Percentiles rank a stretch among this genome's conserved stretches.
phyloP scores from a whole-genome alignment of 345 rosid genomes.

The Erodium maritimum region DNA sequence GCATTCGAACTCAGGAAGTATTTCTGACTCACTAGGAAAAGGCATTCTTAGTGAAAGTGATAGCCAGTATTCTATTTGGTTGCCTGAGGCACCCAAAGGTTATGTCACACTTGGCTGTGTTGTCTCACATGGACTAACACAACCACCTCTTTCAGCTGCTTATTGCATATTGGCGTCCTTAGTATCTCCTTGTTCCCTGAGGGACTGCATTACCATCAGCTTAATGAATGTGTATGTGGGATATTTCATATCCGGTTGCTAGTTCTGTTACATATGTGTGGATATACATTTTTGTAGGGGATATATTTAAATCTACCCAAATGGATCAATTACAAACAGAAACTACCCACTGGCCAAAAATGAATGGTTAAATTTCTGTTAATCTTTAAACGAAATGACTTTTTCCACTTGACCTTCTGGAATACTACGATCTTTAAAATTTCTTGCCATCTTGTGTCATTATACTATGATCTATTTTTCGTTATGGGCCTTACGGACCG shows the following conservation, averaged over 20 bases:
- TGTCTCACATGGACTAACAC: constrained; percentile 54
- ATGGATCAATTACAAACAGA: too few relatives aligned
- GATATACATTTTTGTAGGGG: background rate
- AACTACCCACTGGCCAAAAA: too few relatives aligned
- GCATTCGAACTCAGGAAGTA: constrained; percentile 22
- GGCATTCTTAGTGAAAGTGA: constrained; percentile 18
- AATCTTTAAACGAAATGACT: too few relatives aligned
- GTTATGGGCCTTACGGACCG: too few relatives aligned
- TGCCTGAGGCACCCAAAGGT: constrained; percentile 86
- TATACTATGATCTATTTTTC: too few relatives aligned
- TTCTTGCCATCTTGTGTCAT: too few relatives aligned
- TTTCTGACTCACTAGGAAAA: constrained; percentile 11
- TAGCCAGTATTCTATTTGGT: constrained; percentile 62
- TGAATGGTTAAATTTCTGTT: too few relatives aligned
- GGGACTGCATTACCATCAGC: constrained; percentile 72
- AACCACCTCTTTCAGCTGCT: constrained; percentile 55
- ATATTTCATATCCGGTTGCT: background rate
- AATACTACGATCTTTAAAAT: too few relatives aligned
- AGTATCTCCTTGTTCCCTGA: constrained; percentile 75
- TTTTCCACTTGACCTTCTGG: too few relatives aligned
- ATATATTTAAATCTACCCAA: too few relatives aligned
- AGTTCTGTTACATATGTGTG: background rate
- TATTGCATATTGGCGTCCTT: constrained; percentile 68
- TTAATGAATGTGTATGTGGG: constrained; percentile 46
- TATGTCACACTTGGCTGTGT: constrained; percentile 84